Evolutionary conservation across 2,329 filamentous ascomycete species (phyloP).

Genomic region (Fusarium continuum): DNA sequence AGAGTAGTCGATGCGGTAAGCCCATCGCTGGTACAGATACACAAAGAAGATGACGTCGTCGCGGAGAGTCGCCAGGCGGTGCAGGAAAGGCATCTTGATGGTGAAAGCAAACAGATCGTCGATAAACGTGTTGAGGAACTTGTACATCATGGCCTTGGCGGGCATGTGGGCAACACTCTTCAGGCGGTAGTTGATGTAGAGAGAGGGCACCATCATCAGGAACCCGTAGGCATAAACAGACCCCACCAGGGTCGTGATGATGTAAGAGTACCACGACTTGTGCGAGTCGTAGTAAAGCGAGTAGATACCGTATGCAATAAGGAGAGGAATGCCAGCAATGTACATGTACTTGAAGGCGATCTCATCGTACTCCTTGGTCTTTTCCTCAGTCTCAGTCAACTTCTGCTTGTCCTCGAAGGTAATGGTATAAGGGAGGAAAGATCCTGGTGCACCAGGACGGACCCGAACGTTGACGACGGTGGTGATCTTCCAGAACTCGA

Average conservation of each 20-base stretch:
- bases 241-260: constrained; percentile 93
- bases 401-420: constrained; percentile 97
- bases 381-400: constrained; percentile 92
- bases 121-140: constrained; percentile 98
- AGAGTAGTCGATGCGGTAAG: constrained; percentile 89
- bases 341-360: constrained; percentile 99
- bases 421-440: constrained; percentile 80
- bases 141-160: constrained; percentile 95
- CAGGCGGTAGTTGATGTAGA: constrained; percentile 99
- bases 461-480: constrained; percentile 91
- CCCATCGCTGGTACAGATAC: constrained; percentile 93
- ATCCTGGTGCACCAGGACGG: constrained; percentile 72
- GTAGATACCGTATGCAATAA: constrained; percentile 90
- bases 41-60: constrained; percentile 99
- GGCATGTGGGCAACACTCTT: constrained; percentile 98
- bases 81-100: constrained; percentile 97
- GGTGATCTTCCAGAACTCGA: constrained; percentile 91
- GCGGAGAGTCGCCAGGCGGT: constrained; percentile 88
- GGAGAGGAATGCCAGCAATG: constrained; percentile 85
- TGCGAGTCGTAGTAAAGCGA: constrained; percentile 91
- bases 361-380: constrained; percentile 98
- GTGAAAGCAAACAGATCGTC: constrained; percentile 99
- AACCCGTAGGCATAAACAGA: constrained; percentile 98
- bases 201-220: constrained; percentile 96
- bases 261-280: constrained; percentile 98